Percentiles rank a stretch among this genome's conserved stretches.
phyloP scores from a whole-genome alignment of 805 yeast species.

The Yarrowia osloensis region DNA sequence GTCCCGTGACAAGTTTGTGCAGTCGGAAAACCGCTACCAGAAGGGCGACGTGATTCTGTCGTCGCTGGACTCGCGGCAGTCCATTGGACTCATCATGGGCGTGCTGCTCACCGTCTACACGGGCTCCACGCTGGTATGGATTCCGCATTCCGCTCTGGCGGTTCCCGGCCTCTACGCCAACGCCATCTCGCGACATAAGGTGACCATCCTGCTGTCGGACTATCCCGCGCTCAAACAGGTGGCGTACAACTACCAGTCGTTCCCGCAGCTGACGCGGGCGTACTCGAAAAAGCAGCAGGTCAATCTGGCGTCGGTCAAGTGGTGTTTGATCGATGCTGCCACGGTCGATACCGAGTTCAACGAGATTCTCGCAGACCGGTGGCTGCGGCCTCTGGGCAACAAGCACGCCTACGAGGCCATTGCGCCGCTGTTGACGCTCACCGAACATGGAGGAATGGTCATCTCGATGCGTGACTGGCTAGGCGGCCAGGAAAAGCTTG shows the following conservation, averaged over 20 bases:
- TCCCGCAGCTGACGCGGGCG: slow-evolving; percentile 81
- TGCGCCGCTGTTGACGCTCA: slow-evolving; percentile 83
- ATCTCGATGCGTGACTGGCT: slow-evolving; percentile 91
- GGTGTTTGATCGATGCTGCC: slow-evolving; percentile 87
- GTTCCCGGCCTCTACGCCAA: slow-evolving; percentile 87
- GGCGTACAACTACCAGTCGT: slow-evolving; percentile 86
- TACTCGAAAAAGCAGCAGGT: slow-evolving; percentile 73
- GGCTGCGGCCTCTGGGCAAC: slow-evolving; percentile 90
- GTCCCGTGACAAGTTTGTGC: slow-evolving; percentile 42
- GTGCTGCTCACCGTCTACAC: slow-evolving; percentile 77
- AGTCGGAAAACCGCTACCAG: slow-evolving; percentile 47
- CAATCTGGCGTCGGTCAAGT: slow-evolving; percentile 74
- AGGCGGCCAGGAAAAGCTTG: slow-evolving; percentile 65
- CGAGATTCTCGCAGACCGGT: slow-evolving; percentile 83
- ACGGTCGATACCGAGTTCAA: slow-evolving; percentile 93
- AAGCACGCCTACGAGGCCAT: slow-evolving; percentile 70
- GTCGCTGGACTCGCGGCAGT: slow-evolving; percentile 68
- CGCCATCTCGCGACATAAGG: slow-evolving; percentile 67
- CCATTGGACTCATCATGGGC: slow-evolving; percentile 85
- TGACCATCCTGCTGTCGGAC: slow-evolving; percentile 77
- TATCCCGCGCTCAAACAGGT: slow-evolving; percentile 87
- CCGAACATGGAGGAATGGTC: slow-evolving; percentile 96
- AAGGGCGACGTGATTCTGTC: slow-evolving; percentile 55
- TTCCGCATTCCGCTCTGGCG: slow-evolving; percentile 71
- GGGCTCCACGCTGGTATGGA: slow-evolving; percentile 80